Conservation (phyloP, 257 asterid genomes). For the Solanum pimpinellifolium region DNA sequence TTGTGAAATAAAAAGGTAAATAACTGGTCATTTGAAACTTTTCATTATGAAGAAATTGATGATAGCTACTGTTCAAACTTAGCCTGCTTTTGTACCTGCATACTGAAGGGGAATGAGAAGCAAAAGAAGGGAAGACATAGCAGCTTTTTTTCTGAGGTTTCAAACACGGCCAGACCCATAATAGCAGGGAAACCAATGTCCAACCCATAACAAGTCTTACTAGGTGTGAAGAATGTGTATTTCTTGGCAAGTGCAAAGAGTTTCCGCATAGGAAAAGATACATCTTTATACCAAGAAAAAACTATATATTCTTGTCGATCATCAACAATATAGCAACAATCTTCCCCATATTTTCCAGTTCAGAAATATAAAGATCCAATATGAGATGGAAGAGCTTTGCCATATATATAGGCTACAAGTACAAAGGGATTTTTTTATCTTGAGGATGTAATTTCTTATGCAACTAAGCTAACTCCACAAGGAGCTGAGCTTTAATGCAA, state of each 20-base stretch:
- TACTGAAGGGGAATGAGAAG: background rate
- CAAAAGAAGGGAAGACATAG: background rate
- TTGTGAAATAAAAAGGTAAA: background rate
- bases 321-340: background rate
- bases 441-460: background rate
- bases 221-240: background rate
- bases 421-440: background rate
- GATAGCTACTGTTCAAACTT: background rate
- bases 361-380: background rate
- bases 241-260: background rate
- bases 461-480: background rate
- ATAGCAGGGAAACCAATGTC: background rate
- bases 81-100: background rate
- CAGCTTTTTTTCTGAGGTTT: background rate
- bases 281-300: background rate
- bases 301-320: background rate
- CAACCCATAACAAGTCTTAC: background rate
- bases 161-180: background rate
- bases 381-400: background rate
- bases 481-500: constrained; percentile 5
- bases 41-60: background rate
- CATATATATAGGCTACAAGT: background rate
- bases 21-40: background rate
- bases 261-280: background rate
- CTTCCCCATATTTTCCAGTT: background rate